Evolutionary conservation across 2,329 filamentous ascomycete genomes (phyloP), one percentile per base, ranked within the genome.

Genomic region (Calonectria pteridis): DNA sequence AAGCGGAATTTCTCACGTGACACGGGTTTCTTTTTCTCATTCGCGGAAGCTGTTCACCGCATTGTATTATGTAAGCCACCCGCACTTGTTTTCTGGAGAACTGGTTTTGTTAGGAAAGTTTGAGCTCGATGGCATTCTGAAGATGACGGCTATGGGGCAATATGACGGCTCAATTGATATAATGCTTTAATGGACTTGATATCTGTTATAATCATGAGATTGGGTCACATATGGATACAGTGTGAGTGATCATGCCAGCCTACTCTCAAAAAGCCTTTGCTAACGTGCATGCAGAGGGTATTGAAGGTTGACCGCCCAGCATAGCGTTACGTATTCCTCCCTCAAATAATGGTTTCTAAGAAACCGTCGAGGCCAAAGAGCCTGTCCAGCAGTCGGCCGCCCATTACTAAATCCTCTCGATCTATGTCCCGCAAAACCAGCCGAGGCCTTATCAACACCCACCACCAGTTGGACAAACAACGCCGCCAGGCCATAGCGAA

Each of bases 341-440:
- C 3, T 65, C 18, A 33, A 26, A 74, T 13, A 4, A 91, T 91
- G 89, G 86, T 84, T 72, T 77, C 81, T 14, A 86, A 83, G 62
- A 90, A 88, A 81, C 88, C 85, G 67, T 85, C 85, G 69, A 80
- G 81, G 62, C 75, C 83, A 6, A 90, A 88, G 77, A 89, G 85
- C 69, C 82, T 86, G 29, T 77, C 81, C 20, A 85, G 86, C 28
- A 89, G 91, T 18, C 88, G 92, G n/a, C 90, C 90, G 4, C 91
- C 91, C 13, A 88, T 87, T 1, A 83, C 86, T 40, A 89, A 88
- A 75, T 85, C 87, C 26, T 84, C 85, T 11, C 88, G 87, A 75
- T 89, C 91, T 7, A 92, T 94, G 78, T 91, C 92, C 4, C 89
- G 92, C 73, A 93, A 91, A 81, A 89, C 91, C 31, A 93, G 91